phyloP scores from a whole-genome alignment of 1,284 basidiomycete genomes.

The Phellinidium pouzarii region DNA sequence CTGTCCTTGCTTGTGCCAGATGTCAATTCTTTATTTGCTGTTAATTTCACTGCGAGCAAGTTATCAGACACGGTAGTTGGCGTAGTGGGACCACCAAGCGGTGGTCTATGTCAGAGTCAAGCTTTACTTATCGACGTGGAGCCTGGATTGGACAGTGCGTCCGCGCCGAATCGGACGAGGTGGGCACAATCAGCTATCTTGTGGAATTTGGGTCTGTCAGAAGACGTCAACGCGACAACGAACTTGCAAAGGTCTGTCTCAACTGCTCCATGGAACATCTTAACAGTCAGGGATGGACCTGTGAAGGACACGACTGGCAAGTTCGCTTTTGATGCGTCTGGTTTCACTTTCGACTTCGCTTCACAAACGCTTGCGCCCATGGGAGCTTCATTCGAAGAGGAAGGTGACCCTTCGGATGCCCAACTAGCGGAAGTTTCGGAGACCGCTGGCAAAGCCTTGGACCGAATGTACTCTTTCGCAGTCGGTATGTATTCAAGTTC shows the following conservation, averaged over 20 bases:
- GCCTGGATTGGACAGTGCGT: slow-evolving; percentile 33
- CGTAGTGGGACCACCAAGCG: slow-evolving; percentile 35
- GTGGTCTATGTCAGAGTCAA: slow-evolving; percentile 43
- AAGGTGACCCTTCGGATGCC: slow-evolving; percentile 39
- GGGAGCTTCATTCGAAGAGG: slow-evolving; percentile 36
- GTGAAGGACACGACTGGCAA: slow-evolving; percentile 24
- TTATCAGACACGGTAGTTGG: slow-evolving; percentile 46
- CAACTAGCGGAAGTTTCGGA: slow-evolving; percentile 41
- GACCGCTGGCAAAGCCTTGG: slow-evolving; percentile 35
- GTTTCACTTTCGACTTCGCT: slow-evolving; percentile 55
- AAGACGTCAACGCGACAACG: slow-evolving; percentile 34
- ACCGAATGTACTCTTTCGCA: slow-evolving; percentile 55
- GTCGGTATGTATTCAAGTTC: slow-evolving; percentile 33
- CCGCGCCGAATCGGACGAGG: slow-evolving; percentile 40
- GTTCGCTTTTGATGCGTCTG: slow-evolving; percentile 40
- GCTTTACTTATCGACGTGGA: slow-evolving; percentile 51
- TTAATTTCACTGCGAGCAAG: slow-evolving; percentile 37
- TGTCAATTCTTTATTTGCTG: slow-evolving; percentile 42
- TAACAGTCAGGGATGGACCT: slow-evolving; percentile 38
- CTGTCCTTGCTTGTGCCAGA: slow-evolving; percentile 42
- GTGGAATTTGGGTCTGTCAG: slow-evolving; percentile 49
- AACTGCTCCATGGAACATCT: slow-evolving; percentile 39
- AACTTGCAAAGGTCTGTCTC: slow-evolving; percentile 40
- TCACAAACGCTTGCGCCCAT: slow-evolving; percentile 42
- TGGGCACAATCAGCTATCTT: slow-evolving; percentile 56